phyloP scores from a whole-genome alignment of 2,329 filamentous ascomycete species.

The Aspergillus fumigatiaffinis region DNA sequence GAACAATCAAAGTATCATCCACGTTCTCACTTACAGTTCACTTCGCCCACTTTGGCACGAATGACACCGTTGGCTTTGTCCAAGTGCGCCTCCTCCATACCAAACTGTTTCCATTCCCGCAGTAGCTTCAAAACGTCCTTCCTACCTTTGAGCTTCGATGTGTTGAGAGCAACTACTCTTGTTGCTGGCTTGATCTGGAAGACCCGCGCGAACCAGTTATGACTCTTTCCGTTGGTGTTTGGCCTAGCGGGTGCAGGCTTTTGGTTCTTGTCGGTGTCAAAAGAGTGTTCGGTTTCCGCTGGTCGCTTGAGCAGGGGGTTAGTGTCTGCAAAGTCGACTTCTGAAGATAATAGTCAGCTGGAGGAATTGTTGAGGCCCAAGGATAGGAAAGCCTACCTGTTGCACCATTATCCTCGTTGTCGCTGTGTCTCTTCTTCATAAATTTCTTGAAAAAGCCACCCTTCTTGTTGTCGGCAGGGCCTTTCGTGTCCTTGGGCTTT shows the following conservation, averaged over 20 bases:
- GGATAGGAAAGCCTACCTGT: conserved; percentile 34
- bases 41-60: conserved; percentile 68
- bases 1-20: conserved; percentile 2
- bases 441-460: conserved; percentile 52
- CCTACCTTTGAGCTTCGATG: conserved; percentile 68
- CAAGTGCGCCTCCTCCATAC: conserved; percentile 73
- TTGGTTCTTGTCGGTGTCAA: conserved; percentile 13
- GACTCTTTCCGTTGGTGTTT: conserved; percentile 42
- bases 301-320: conserved; percentile 11
- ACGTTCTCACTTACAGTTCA: conserved; percentile 64
- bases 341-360: conserved; percentile 5
- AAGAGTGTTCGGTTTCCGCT: conserved; percentile 14
- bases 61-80: conserved; percentile 78
- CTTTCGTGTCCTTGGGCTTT: conserved; percentile 3
- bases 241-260: conserved; percentile 13
- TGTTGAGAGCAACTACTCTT: conserved; percentile 69
- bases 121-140: conserved; percentile 73
- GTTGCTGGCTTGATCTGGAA: conserved; percentile 84
- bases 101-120: conserved; percentile 74
- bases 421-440: conserved; percentile 46
- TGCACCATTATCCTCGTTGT: conserved; percentile 25
- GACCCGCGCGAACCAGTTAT: conserved; percentile 85
- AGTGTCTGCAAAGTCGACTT: conserved; percentile 2
- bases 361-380: not conserved
- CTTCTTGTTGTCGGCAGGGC: conserved; percentile 29